These are phyloP conservation scores for Aspergillus hortae DNA, from an alignment of 2,329 filamentous ascomycete species.

Conservation along the genomic window DNA sequence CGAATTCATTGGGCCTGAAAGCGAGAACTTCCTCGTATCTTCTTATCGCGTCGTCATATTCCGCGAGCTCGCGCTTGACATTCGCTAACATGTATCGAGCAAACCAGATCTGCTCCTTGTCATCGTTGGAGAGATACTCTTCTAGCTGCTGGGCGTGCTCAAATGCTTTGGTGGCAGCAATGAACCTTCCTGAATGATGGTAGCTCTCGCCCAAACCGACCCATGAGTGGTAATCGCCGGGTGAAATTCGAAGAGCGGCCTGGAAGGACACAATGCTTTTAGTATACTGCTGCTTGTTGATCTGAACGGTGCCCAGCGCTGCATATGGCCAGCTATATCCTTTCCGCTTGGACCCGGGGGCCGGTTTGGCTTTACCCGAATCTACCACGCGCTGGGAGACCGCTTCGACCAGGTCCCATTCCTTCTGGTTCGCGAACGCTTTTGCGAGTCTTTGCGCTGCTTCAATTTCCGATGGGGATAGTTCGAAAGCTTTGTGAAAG, in stretches of 20 bases:
- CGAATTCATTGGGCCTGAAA: conserved; percentile 69
- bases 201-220: conserved; percentile 97
- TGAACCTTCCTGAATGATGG: conserved; percentile 85
- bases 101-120: conserved; percentile 78
- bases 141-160: conserved; percentile 77
- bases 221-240: conserved; percentile 90
- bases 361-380: conserved; percentile 86
- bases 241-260: conserved; percentile 76
- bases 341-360: conserved; percentile 88
- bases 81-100: conserved; percentile 96
- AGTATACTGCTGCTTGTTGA: conserved; percentile 88
- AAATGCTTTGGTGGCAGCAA: conserved; percentile 91
- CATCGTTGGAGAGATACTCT: conserved; percentile 51
- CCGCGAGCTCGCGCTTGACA: conserved; percentile 86
- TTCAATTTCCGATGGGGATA: conserved; percentile 80
- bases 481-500: conserved; percentile 92
- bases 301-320: conserved; percentile 85
- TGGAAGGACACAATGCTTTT: conserved; percentile 91
- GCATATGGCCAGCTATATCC: conserved; percentile 95
- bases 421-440: conserved; percentile 81
- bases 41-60: conserved; percentile 76
- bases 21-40: conserved; percentile 72
- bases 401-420: conserved; percentile 95
- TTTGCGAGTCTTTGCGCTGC: conserved; percentile 83
- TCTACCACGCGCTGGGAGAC: conserved; percentile 87